Conservation (phyloP, 306 rosid genomes). For the Trichosanthes truncata region DNA sequence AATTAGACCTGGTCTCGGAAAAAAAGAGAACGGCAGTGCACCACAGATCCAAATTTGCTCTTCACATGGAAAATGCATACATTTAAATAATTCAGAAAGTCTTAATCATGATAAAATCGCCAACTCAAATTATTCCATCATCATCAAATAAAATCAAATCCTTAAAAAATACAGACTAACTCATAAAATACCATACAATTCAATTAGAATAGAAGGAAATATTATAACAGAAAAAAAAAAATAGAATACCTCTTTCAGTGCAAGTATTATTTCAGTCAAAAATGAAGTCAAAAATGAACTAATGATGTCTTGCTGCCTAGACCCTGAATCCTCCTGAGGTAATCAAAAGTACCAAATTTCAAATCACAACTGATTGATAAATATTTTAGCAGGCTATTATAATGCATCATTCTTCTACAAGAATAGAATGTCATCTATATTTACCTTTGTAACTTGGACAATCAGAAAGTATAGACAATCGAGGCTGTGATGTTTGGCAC, state of each 20-base stretch:
- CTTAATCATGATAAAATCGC: no score
- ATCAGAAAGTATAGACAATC: conserved; percentile 75
- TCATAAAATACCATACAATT: background rate
- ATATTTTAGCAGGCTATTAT: background rate
- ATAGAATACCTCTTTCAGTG: conserved; percentile 74
- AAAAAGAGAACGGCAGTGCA: background rate
- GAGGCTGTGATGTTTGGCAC: conserved; percentile 79
- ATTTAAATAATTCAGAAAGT: background rate
- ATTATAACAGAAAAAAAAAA: background rate
- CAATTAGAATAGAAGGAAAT: background rate
- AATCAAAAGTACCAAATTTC: background rate
- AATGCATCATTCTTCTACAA: background rate
- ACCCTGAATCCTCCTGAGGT: conserved; percentile 25
- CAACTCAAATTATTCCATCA: background rate
- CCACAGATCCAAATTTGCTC: background rate
- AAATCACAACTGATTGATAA: background rate
- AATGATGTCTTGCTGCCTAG: conserved; percentile 22
- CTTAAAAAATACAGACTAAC: background rate
- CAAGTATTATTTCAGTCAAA: conserved; percentile 80
- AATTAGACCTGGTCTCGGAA: background rate
- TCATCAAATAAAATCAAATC: background rate
- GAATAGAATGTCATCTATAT: background rate
- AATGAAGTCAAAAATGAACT: no score
- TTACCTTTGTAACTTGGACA: conserved; percentile 56
- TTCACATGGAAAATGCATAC: background rate